Base-by-base conservation (phyloP, 2,329 filamentous ascomycete species). In the Monilinia fructicola region DNA sequence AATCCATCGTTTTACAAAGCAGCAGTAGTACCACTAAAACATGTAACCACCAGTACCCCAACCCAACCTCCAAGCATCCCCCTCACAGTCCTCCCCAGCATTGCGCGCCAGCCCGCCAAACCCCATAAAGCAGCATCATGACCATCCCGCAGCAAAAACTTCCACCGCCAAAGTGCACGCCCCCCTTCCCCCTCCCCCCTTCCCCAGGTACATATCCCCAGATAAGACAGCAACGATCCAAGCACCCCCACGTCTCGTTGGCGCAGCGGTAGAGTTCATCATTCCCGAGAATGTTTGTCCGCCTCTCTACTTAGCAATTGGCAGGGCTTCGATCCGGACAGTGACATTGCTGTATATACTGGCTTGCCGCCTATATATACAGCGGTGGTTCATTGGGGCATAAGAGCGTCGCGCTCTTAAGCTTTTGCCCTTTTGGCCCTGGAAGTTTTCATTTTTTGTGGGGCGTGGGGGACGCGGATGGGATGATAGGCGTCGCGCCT, bases 211-310 rank as follows among this genome's bases (percentile, higher is more conserved):
- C n/a, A 50, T 50, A 38, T 48, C 2, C 28, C 28, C 12, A 23
- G 16, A 35, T 23, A 23, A n/a, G 0, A 1, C 18, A 18, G 7
- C 42, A 35, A 59, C 10, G 5, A 7, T 16, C 11, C 21, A 59
- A 58, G 56, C 26, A 59, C 53, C 42, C 56, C 46, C 42, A 59
- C 56, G 56, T 7, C 26, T 59, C 56, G 21, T 46, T 59, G 42
- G 26, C 42, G 56, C 56, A 14, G 55, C 40, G 10, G 55, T 58
- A 59, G 18, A 59, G 46, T 59, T 35, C 26, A 59, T 46, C 18
- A 48, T 35, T 59, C 26, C 23, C 42, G 55, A 48, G 26, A 59
- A 35, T 16, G 6, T 11, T 35, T 46, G 42, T 48, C 26, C 42
- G 56, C 53, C 31, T 54, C n/a, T 54, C 31, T 54, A 54, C 31